Conservation (phyloP, 2,329 filamentous ascomycete species). For the Alternaria metachromatica region DNA sequence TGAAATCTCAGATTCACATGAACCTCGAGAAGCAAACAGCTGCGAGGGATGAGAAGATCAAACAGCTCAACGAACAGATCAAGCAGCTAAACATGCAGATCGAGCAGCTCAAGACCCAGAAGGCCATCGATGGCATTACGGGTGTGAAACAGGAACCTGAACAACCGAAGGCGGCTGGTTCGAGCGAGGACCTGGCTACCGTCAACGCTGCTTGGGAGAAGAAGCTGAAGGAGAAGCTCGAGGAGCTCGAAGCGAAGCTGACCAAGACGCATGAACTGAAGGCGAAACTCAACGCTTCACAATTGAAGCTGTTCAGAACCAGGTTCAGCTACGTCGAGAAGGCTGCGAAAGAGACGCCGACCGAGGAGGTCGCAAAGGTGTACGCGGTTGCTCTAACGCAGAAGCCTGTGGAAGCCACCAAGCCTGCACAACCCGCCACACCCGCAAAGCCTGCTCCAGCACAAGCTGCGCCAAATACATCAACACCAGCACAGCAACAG, state of each 20-base stretch:
- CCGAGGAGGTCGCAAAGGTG: constrained; percentile 83
- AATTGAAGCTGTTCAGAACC: constrained; percentile 66
- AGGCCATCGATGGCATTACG: constrained; percentile 11
- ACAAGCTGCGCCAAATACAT: constrained; percentile 7
- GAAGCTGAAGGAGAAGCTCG: constrained; percentile 45
- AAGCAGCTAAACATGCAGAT: constrained; percentile 19
- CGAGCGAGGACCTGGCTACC: constrained; percentile 24
- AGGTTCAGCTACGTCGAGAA: constrained; percentile 81
- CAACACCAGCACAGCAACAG: constrained; percentile 24
- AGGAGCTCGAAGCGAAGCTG: constrained; percentile 59
- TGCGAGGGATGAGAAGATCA: constrained; percentile 2
- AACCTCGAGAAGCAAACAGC: constrained; percentile 10
- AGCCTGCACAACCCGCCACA: constrained; percentile 27
- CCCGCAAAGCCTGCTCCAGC: constrained; percentile 19
- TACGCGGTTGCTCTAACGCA: constrained; percentile 80
- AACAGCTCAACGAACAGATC: constrained; percentile 13
- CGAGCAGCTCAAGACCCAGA: constrained; percentile 19
- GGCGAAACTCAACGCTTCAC: constrained; percentile 74
- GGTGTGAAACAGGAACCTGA: constrained; percentile 20
- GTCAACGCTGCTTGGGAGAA: constrained; percentile 47
- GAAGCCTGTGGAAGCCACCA: constrained; percentile 50
- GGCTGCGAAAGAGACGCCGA: constrained; percentile 83
- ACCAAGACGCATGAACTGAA: constrained; percentile 65
- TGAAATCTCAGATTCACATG: constrained; percentile 16
- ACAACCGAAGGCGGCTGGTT: constrained; percentile 15